Evolutionary conservation across 106 monocot genomes (phyloP).

Genomic region (Triglochin maritima): DNA sequence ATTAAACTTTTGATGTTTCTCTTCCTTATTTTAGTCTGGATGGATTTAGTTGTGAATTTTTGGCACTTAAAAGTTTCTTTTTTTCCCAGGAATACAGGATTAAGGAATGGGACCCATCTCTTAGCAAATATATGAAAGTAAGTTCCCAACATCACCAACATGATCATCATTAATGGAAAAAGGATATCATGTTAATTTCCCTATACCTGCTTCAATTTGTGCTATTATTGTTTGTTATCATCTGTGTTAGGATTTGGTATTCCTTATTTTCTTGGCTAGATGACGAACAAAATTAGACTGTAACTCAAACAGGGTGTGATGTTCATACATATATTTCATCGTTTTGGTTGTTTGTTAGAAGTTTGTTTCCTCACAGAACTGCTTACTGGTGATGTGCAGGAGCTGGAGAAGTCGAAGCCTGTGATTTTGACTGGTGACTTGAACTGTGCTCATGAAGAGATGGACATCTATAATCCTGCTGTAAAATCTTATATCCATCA

Average conservation of each 20-base stretch:
- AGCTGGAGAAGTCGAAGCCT: slow-evolving; percentile 81
- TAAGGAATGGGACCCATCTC: slow-evolving; percentile 73
- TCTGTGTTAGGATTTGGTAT: too few relatives aligned
- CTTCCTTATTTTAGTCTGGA: not conserved
- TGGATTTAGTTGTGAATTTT: not conserved
- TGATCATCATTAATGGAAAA: not conserved
- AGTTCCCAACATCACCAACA: slow-evolving; percentile 4
- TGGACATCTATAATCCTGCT: slow-evolving; percentile 81
- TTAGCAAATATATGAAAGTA: slow-evolving; percentile 90
- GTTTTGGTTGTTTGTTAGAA: too few relatives aligned
- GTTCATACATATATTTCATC: too few relatives aligned
- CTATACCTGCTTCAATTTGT: too few relatives aligned
- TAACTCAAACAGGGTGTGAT: too few relatives aligned
- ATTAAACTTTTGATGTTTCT: not conserved
- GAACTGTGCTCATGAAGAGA: slow-evolving; percentile 91
- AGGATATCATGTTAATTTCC: too few relatives aligned
- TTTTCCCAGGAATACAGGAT: slow-evolving; percentile 64
- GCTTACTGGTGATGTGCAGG: slow-evolving; percentile 26
- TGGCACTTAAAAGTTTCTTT: not conserved
- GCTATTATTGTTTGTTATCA: too few relatives aligned
- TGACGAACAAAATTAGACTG: too few relatives aligned
- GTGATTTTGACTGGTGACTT: slow-evolving; percentile 82
- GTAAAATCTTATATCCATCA: slow-evolving; percentile 24
- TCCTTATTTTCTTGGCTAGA: too few relatives aligned
- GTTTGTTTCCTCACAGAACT: too few relatives aligned